Conservation (phyloP, 2,329 filamentous ascomycete species). For the Alternaria metachromatica region DNA sequence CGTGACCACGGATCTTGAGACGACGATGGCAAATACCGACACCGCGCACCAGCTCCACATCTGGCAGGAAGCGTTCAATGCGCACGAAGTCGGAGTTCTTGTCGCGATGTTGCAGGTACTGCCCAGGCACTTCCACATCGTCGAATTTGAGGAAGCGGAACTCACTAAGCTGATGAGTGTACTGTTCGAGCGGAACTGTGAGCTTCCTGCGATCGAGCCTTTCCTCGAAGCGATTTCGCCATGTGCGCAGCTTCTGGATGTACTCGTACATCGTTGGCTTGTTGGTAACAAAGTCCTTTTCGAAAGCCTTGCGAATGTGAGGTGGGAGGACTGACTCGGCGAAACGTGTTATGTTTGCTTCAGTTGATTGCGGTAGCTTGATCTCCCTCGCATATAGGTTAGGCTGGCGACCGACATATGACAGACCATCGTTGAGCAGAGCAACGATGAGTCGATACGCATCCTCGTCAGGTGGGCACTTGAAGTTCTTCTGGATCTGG, state of each 20-base stretch:
- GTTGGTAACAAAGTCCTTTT: constrained; percentile 92
- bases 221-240: constrained; percentile 98
- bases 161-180: constrained; percentile 90
- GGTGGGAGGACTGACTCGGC: constrained; percentile 93
- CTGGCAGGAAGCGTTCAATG: constrained; percentile 94
- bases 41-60: constrained; percentile 89
- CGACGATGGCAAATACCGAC: constrained; percentile 91
- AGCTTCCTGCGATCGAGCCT: constrained; percentile 86
- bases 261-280: constrained; percentile 99
- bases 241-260: constrained; percentile 93
- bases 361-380: constrained; percentile 86
- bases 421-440: constrained; percentile 90
- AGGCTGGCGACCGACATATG: constrained; percentile 88
- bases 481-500: constrained; percentile 98
- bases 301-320: constrained; percentile 95
- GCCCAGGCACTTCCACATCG: constrained; percentile 95
- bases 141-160: constrained; percentile 98
- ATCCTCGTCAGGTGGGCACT: constrained; percentile 97
- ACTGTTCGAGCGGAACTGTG: constrained; percentile 78
- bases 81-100: constrained; percentile 99
- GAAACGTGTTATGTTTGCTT: constrained; percentile 95
- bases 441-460: constrained; percentile 98
- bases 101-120: constrained; percentile 96
- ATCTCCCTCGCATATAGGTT: constrained; percentile 87
- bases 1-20: constrained; percentile 94